These are phyloP conservation scores for Blastocystis sp. DNA, from an alignment of 352 stramenopile genomes.

Conservation along the genomic window DNA sequence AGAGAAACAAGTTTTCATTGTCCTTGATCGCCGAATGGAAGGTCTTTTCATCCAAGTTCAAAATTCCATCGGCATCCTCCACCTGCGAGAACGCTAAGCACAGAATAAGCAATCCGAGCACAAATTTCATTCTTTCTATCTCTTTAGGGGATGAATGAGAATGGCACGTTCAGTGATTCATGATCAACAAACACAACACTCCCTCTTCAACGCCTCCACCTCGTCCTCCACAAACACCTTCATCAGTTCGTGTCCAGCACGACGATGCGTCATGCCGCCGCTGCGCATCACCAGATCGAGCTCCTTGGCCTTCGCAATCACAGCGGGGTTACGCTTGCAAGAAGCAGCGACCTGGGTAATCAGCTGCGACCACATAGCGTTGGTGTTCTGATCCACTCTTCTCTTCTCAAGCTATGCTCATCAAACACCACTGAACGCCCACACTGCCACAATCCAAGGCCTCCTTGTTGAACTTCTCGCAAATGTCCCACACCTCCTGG, in stretches of 20 bases:
- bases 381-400: conserved; percentile 68
- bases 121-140: conserved; percentile 22
- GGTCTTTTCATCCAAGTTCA: conserved; percentile 21
- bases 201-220: neutral
- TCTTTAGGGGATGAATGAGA: neutral
- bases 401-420: conserved; percentile 54
- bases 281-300: conserved; percentile 68
- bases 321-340: conserved; percentile 66
- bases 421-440: conserved; percentile 12
- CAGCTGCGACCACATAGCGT: conserved; percentile 71
- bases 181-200: conserved; percentile 39
- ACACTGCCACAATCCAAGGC: conserved; percentile 68
- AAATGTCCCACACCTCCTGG: conserved; percentile 71
- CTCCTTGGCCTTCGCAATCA: conserved; percentile 64
- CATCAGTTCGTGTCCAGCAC: conserved; percentile 69
- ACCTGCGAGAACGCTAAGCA: conserved; percentile 26
- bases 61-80: conserved; percentile 42
- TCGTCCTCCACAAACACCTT: conserved; percentile 54
- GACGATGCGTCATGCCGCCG: conserved; percentile 69
- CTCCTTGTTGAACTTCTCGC: conserved; percentile 68
- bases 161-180: conserved; percentile 53
- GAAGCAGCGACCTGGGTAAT: conserved; percentile 70
- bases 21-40: conserved; percentile 35
- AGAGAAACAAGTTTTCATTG: conserved; percentile 42
- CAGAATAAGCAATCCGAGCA: conserved; percentile 14